Base-by-base conservation (phyloP, 805 yeast species). In the Candida patagonica region DNA sequence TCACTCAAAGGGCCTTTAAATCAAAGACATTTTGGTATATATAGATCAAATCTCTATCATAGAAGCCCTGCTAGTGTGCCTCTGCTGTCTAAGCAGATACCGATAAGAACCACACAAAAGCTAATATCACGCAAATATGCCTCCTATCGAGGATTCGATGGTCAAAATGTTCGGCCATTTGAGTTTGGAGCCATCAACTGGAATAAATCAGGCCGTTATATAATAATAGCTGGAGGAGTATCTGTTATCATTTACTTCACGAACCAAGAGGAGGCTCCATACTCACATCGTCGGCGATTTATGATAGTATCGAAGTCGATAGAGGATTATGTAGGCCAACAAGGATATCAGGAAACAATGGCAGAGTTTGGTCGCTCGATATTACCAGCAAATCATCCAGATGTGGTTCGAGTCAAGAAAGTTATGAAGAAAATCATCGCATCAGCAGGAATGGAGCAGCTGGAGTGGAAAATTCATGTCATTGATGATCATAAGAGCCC, bases 391-490 rank as follows among this genome's bases (percentile, higher is more conserved):
- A 55, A 60, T 30, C 79, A 82, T 56, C 89, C 94, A 1, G 54
- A 68, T 1, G 71, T 80, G 6, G 48, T 51, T 9, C 66, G 68
- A 42, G 83, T 88, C 12, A 61, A 68, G n/a, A 55, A 52, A 2
- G 68, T 89, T 8, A 83, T 92, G 76, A 54, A 66, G 34, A 69
- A 75, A 45, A 64, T 92, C 17, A 71, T 89, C 36, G 49, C 50
- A 15, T 66, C 55, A 8, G 45, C 63, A 13, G 49, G 48, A 9
- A 31, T 43, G 19, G 41, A 44, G 15, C 43, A 47, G 10, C 27
- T 54, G 10, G 68, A 78, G 30, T 92, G 98, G 97, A 66, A 73
- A 47, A 74, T 92, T 22, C 85, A 85, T 55, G 82, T 92, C 17
- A 79, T 85, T 16, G 73, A 80, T 46, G 80, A 76, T 42, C 75